Evolutionary conservation across 768 basidiomycete species (phyloP).

Genomic region (Boletus fagicola): DNA sequence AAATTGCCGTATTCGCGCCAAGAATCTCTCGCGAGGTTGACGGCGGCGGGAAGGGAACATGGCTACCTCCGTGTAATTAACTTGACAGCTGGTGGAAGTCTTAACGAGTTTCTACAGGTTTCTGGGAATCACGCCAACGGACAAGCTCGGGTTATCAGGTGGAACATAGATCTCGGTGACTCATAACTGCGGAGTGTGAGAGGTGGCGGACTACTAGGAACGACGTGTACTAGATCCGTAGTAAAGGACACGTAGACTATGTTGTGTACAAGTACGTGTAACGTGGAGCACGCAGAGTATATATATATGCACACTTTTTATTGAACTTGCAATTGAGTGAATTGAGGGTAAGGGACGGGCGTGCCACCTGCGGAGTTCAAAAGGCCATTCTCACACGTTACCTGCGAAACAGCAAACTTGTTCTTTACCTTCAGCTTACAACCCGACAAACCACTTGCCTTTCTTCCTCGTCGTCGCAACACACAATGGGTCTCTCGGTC

Average conservation of each 20-base stretch:
- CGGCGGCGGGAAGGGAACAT: background rate
- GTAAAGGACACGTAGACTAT: conserved; percentile 18
- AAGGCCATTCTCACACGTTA: conserved; percentile 33
- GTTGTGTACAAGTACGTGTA: conserved; percentile 13
- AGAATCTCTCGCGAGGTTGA: background rate
- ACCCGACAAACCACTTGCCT: conserved; percentile 28
- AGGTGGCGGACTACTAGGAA: background rate
- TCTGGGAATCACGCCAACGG: background rate
- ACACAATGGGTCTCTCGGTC: conserved; percentile 75
- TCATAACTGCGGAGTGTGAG: background rate
- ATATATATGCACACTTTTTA: background rate
- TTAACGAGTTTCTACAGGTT: background rate
- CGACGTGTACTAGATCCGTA: conserved; percentile 1
- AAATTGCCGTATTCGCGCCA: background rate
- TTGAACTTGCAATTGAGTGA: background rate
- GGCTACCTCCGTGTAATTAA: background rate
- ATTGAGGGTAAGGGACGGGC: background rate
- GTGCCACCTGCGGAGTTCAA: conserved; percentile 35
- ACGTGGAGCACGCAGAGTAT: background rate
- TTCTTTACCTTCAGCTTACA: conserved; percentile 30
- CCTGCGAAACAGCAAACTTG: conserved; percentile 34
- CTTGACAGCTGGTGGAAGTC: background rate
- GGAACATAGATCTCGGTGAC: background rate
- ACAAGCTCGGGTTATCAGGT: background rate
- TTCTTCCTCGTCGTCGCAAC: conserved; percentile 32